Conservation (phyloP, 257 asterid genomes). For the Pogostemon cablin region DNA sequence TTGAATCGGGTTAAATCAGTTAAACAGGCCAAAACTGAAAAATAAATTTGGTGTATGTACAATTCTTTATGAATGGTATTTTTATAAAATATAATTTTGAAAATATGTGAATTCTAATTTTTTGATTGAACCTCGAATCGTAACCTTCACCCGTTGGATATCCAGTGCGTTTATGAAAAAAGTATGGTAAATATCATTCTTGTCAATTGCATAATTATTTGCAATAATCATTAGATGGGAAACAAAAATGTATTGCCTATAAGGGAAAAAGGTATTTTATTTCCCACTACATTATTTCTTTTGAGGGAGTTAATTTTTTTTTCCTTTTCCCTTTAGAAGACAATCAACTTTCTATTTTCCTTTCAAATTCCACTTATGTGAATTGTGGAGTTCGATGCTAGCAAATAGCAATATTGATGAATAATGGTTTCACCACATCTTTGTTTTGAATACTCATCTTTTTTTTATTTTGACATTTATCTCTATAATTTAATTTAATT, state of each 20-base stretch:
- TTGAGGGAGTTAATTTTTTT: slow-evolving; percentile 2
- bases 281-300: slow-evolving; percentile 22
- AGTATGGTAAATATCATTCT: too few species aligned
- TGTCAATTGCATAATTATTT: slow-evolving; percentile 3
- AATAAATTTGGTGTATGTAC: too few species aligned
- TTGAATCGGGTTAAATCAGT: too few species aligned
- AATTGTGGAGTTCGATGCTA: slow-evolving; percentile 18
- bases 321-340: slow-evolving; percentile 6
- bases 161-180: too few species aligned
- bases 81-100: too few species aligned
- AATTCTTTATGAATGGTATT: too few species aligned
- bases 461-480: too few species aligned
- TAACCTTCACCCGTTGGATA: too few species aligned
- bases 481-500: too few species aligned
- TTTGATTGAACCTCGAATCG: too few species aligned
- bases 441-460: background rate
- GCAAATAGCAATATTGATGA: background rate
- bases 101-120: too few species aligned
- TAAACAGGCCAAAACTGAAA: too few species aligned
- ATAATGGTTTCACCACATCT: background rate
- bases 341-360: slow-evolving; percentile 15
- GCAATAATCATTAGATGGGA: slow-evolving; percentile 15
- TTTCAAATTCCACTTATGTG: slow-evolving; percentile 30
- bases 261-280: background rate
- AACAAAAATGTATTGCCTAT: background rate